Conservation (phyloP, 2,329 filamentous ascomycete species). For the Monosporascus sp. region DNA sequence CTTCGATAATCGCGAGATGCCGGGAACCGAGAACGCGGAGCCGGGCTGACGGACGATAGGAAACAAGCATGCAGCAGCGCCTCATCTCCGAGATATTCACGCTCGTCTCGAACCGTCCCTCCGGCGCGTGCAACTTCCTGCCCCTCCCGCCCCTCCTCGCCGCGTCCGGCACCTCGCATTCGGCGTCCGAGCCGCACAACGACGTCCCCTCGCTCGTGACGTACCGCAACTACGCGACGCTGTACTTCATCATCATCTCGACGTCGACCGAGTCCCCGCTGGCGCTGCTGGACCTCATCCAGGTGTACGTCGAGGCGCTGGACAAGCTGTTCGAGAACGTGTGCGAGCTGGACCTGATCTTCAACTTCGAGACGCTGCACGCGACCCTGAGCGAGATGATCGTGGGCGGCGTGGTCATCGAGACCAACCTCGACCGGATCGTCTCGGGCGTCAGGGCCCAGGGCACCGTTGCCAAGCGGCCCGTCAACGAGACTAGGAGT, state of each 20-base stretch:
- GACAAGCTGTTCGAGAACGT: slow-evolving; percentile 97
- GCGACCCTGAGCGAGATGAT: slow-evolving; percentile 90
- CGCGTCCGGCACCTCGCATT: slow-evolving; percentile 57
- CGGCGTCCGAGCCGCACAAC: slow-evolving; percentile 64
- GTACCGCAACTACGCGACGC: slow-evolving; percentile 95
- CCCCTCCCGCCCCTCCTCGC: slow-evolving; percentile 66
- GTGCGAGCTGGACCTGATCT: slow-evolving; percentile 96
- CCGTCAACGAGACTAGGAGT: slow-evolving; percentile 62
- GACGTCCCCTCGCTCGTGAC: slow-evolving; percentile 94
- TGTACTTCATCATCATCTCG: slow-evolving; percentile 97
- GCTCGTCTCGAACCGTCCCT: slow-evolving; percentile 83
- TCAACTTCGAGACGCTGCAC: slow-evolving; percentile 97
- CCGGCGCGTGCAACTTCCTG: slow-evolving; percentile 96
- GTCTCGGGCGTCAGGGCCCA: slow-evolving; percentile 77
- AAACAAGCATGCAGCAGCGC: slow-evolving; percentile 94
- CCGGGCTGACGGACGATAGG: slow-evolving; percentile 46
- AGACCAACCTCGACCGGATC: slow-evolving; percentile 84
- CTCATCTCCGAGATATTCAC: slow-evolving; percentile 97
- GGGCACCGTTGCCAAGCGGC: slow-evolving; percentile 71
- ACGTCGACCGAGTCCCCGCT: slow-evolving; percentile 95
- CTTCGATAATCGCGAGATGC: slow-evolving; percentile 2
- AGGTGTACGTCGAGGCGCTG: slow-evolving; percentile 94
- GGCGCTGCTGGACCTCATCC: slow-evolving; percentile 91
- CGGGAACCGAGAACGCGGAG: neutral
- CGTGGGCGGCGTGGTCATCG: slow-evolving; percentile 88